These are phyloP conservation scores for Solanum pennellii DNA, from an alignment of 257 asterid genomes.

Conservation along the genomic window DNA sequence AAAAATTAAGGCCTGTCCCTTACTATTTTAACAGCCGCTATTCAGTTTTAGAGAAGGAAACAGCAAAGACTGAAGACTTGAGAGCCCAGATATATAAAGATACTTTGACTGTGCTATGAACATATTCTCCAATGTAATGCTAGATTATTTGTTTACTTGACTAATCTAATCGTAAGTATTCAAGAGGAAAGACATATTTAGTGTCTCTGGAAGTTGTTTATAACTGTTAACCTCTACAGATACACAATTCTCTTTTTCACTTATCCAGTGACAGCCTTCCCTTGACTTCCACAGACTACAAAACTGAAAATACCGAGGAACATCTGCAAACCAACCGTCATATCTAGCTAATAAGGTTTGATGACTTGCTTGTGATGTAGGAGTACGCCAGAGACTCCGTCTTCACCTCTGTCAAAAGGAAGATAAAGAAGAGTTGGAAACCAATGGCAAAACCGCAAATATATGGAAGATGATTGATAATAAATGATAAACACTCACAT, in stretches of 20 bases:
- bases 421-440: constrained; percentile 10
- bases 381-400: constrained; percentile 97
- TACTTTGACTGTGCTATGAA: background rate
- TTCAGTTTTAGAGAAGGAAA: background rate
- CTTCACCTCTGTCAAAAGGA: constrained; percentile 56
- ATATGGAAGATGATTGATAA: background rate
- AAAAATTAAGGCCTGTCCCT: background rate
- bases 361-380: constrained; percentile 99
- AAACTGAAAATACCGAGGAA: constrained; percentile 7
- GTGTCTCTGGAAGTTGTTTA: background rate
- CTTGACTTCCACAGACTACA: background rate
- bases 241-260: background rate
- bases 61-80: background rate
- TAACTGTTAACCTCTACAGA: background rate
- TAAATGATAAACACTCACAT: constrained; percentile 41
- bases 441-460: background rate
- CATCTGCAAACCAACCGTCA: constrained; percentile 46
- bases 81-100: background rate
- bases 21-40: background rate
- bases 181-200: background rate
- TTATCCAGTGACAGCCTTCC: background rate
- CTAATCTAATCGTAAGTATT: background rate
- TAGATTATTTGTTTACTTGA: background rate
- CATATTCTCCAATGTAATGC: background rate
- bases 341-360: constrained; percentile 40